Evolutionary conservation across 73 alveolate species (phyloP), one percentile per base, ranked within the genome.

Genomic region (Blepharisma japonicum): DNA sequence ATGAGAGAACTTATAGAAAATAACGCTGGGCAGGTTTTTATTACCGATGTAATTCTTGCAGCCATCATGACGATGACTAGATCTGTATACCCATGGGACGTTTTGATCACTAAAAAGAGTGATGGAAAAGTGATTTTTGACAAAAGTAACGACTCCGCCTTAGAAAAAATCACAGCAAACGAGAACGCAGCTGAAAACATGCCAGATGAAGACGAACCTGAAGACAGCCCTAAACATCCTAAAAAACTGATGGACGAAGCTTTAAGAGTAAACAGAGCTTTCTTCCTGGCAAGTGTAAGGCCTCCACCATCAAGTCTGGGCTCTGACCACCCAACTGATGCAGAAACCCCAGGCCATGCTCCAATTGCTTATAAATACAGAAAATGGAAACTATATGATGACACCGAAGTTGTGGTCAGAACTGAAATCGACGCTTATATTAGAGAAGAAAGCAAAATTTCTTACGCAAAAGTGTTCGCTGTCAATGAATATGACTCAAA

Each of bases 71-170:
- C 89, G 6, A 71, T 82, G 39, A 78, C 32, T 8, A 47, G 78
- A 25, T 82, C 89, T 7, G 77, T 82, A 9, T 82, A 82, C 53
- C 86, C 86, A n/a, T 82, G 89, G 89, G 89, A 82, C 66, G 76
- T 82, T 6, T 45, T 48, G 25, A 53, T 82, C 38, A 78, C 85
- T 1, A 82, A 82, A 67, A 54, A 56, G n/a, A 80, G 81, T 11
- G 42, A 32, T 3, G 84, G 78, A 42, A 39, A 55, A n/a, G 25
- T 47, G 9, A 78, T 78, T 8, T 77, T 82, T 55, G 89, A 82
- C 39, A 77, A 77, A 56, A 25, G 79, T 7, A 71, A 82, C 5
- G 61, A 71, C 21, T 68, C 89, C 18, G 53, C 55, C 55, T 25
- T 78, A 6, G 86, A 82, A 54, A 68, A 77, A n/a, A 27, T 71